Evolutionary conservation across 768 basidiomycete species (phyloP), one percentile per base, ranked within the genome.

Genomic region (Auriculariales sp.): DNA sequence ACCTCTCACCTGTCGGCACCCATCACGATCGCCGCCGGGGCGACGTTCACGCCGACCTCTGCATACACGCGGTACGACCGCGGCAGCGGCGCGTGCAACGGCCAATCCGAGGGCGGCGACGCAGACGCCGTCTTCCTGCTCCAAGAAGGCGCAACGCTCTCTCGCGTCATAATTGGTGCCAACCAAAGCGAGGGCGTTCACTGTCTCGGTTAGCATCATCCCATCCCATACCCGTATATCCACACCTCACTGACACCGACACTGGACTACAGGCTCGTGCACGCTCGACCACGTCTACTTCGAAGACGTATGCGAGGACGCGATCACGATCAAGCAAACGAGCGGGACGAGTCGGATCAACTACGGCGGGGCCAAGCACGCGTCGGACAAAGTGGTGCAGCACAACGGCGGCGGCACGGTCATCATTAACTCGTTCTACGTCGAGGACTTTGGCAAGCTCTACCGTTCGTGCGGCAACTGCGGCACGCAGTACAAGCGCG

Each of bases 111-210:
- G 54, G 67, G 66, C 28, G 68, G 69, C 27, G 66, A 69, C 47
- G 49, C 65, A 4, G 67, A 65, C 32, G 67, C 67, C 15, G 68
- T 69, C 24, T 71, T 71, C 59, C 49, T 70, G 19, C 60, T 71
- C 15, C 54, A 68, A 36, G 63, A 68, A 32, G 69, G 69, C 28
- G 69, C 67, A 6, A 69, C 66, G 5, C 56, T 69, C 34, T 25
- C 22, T 19, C 27, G 15, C 12, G 39, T 71, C 31, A 59, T 63
- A 19, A 70, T 71, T 49, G 69, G 69, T 2, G 58, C 64, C 25
- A 66, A 69, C 56, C 69, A 70, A 50, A 57, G 64, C 33, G 69
- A 70, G 48, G 68, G 68, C 42, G 58, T 68, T 39, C 67, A 69
- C 51, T 69, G 67, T 54, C 62, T 67, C 48, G 57, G n/a, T n/a